A percentile compares a stretch with the other conserved stretches of the same genome.
These are phyloP conservation scores for Talaromyces marneffei DNA, from an alignment of 2,329 filamentous ascomycete species.

Conservation along the genomic window DNA sequence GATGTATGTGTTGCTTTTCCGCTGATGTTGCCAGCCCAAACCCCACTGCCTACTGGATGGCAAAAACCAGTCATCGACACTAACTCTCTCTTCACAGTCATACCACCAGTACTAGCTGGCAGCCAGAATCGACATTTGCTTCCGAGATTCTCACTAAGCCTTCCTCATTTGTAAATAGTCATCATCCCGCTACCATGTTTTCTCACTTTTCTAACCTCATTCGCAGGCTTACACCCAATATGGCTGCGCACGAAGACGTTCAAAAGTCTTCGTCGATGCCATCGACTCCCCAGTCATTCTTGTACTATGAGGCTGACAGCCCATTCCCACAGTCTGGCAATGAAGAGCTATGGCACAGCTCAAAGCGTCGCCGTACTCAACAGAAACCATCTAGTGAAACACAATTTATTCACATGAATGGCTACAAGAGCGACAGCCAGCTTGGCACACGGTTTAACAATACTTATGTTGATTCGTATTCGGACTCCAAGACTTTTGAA, in stretches of 20 bases:
- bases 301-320: slow-evolving; percentile 12
- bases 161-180: neutral
- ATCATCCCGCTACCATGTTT: neutral
- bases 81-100: neutral
- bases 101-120: neutral
- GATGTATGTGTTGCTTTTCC: slow-evolving; percentile 8
- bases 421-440: slow-evolving; percentile 15
- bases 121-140: neutral
- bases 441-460: slow-evolving; percentile 13
- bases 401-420: slow-evolving; percentile 15
- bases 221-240: neutral
- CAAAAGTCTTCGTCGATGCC: slow-evolving; percentile 14
- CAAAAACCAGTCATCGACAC: neutral
- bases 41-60: slow-evolving; percentile 3
- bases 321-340: slow-evolving; percentile 4
- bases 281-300: slow-evolving; percentile 13
- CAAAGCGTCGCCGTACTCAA: slow-evolving; percentile 12
- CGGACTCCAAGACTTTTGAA: slow-evolving; percentile 12
- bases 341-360: slow-evolving; percentile 12
- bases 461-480: slow-evolving; percentile 12
- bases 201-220: neutral
- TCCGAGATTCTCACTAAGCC: neutral
- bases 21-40: slow-evolving; percentile 4
- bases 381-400: slow-evolving; percentile 13
- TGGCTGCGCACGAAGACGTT: slow-evolving; percentile 13